phyloP scores from a whole-genome alignment of 176 grass and related monocot genomes.

The Paspalum notatum region DNA sequence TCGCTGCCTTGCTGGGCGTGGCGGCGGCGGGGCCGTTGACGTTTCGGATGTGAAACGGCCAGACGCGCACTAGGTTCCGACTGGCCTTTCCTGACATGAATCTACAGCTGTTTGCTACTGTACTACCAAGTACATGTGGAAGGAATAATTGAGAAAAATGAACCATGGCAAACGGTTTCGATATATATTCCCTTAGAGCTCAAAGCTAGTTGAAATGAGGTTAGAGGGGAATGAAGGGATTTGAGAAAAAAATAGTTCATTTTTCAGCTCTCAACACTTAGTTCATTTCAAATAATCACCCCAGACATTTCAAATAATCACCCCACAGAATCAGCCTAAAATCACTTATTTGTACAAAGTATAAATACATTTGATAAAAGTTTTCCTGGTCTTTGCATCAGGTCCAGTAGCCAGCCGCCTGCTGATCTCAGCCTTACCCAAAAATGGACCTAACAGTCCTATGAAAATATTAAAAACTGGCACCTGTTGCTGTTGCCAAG shows the following conservation, averaged over 20 bases:
- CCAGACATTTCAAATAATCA: no score
- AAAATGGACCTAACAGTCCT: constrained; percentile 1
- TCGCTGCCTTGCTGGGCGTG: constrained; percentile 9
- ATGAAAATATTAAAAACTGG: constrained; percentile 4
- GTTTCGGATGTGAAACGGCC: constrained; percentile 20
- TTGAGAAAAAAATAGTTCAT: no score
- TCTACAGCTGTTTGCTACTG: background rate
- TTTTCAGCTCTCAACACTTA: no score
- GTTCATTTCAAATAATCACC: no score
- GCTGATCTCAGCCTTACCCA: background rate
- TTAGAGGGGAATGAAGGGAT: no score
- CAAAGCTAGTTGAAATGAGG: no score
- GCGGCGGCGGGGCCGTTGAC: background rate
- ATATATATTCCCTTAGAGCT: no score
- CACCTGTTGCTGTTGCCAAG: constrained; percentile 9
- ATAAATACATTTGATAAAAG: background rate
- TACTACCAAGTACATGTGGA: background rate
- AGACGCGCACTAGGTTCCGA: background rate
- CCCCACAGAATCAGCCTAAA: background rate
- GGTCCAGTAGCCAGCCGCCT: constrained; percentile 11
- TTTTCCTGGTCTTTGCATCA: background rate
- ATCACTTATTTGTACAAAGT: background rate
- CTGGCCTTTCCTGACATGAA: background rate
- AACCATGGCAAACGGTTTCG: no score
- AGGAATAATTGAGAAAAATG: background rate